Evolutionary conservation across 2,329 filamentous ascomycete species (phyloP), one percentile per base, ranked within the genome.

Genomic region (Colletotrichum phormii): DNA sequence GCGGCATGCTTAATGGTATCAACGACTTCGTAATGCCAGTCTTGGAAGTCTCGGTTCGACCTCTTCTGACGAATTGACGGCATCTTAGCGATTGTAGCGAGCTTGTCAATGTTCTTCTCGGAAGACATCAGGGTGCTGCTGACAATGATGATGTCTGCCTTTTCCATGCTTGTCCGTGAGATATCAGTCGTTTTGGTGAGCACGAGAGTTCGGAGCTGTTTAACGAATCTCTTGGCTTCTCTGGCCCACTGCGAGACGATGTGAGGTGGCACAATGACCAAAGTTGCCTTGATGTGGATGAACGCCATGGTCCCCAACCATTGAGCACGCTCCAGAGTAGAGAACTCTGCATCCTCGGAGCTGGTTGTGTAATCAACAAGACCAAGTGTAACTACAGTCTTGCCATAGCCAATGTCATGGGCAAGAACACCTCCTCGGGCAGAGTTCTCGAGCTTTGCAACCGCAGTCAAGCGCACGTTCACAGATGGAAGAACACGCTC

Each of bases 331-430:
- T 76, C 51, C 0, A 35, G 1, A 5, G 78, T 59, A 12, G 79
- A 81, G 0, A 71, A 15, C 0, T 3, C n/a, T 1, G 60, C 26
- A 60, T 82, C 67, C 18, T 22, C 42, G 1, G 31, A 37, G 35
- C 22, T 18, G 80, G 18, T 77, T 18, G 37, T 29, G 6, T 58
- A 71, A 29, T 81, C 80, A 8, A 85, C 78, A 5, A 85, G 76
- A 1, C 80, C 83, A 13, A 86, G 79, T 6, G 77, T 81, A 31
- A 85, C 76, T 5, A 85, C 79, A 0, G 85, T 86, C 76, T 86
- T 86, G 1, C 85, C 84, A 64, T 82, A 86, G 18, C 85, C 85
- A 15, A 86, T 82, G 33, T 85, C 80, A 55, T 86, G 84, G 1
- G 84, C 84, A 7, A 85, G 76, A 9, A 86, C 79, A 33, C 84